Evolutionary conservation across 495 filamentous ascomycete genomes (phyloP).

Genomic region (Platismatia glauca): DNA sequence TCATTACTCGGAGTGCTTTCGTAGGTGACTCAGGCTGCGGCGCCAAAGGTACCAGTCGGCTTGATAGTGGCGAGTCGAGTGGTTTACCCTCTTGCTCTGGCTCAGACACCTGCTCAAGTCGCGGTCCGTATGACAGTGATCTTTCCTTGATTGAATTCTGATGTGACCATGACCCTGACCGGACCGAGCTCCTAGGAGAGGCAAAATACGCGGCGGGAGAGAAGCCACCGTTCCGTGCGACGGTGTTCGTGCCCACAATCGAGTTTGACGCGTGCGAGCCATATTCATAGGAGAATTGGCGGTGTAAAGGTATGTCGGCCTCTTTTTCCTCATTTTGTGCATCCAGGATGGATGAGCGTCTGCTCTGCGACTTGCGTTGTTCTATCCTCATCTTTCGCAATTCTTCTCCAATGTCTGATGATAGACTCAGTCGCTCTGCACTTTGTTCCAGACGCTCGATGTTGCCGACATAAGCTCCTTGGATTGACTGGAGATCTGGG

Average conservation of each 20-base stretch:
- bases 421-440: conserved; percentile 71
- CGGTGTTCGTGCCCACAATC: conserved; percentile 55
- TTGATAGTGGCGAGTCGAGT: conserved; percentile 31
- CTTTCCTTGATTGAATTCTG: conserved; percentile 42
- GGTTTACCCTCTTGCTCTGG: conserved; percentile 39
- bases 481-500: conserved; percentile 64
- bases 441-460: conserved; percentile 74
- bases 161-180: conserved; percentile 36
- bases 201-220: conserved; percentile 57
- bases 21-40: conserved; percentile 16
- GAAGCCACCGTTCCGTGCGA: conserved; percentile 61
- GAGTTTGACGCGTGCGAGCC: conserved; percentile 48
- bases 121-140: conserved; percentile 48
- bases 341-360: conserved; percentile 45
- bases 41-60: conserved; percentile 11
- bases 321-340: conserved; percentile 30
- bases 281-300: conserved; percentile 45
- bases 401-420: conserved; percentile 66
- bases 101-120: conserved; percentile 44
- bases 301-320: conserved; percentile 23
- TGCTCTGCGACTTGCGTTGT: conserved; percentile 60
- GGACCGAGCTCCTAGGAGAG: conserved; percentile 56
- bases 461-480: conserved; percentile 66
- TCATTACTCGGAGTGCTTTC: conserved; percentile 15
- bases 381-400: conserved; percentile 72